Conservation (phyloP, 1,284 basidiomycete genomes). For the Ustilago lituana region DNA sequence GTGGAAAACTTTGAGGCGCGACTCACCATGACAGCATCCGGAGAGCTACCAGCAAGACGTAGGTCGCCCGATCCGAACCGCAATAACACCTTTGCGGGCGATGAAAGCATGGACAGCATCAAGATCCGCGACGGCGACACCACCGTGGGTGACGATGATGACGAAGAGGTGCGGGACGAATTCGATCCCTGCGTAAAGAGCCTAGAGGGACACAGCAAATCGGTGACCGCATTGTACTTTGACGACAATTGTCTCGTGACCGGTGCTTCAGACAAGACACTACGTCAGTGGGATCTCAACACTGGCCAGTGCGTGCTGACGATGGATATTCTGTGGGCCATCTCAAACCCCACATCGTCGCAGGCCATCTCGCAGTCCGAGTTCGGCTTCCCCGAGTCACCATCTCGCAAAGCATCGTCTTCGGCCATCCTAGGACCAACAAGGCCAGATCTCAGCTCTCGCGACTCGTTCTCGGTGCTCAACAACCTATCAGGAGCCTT, state of each 20-base stretch:
- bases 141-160: constrained; percentile 68
- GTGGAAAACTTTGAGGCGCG: constrained; percentile 62
- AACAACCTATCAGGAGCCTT: constrained; percentile 71
- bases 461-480: constrained; percentile 44
- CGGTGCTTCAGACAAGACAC: constrained; percentile 96
- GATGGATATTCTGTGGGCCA: constrained; percentile 99
- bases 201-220: constrained; percentile 90
- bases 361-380: constrained; percentile 67
- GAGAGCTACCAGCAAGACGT: constrained; percentile 38
- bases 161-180: constrained; percentile 66
- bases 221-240: constrained; percentile 91
- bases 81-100: constrained; percentile 17
- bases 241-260: constrained; percentile 94
- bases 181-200: constrained; percentile 75
- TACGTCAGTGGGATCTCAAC: constrained; percentile 96
- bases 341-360: constrained; percentile 83
- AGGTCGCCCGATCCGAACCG: constrained; percentile 26
- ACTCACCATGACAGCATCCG: constrained; percentile 49
- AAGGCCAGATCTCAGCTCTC: constrained; percentile 29
- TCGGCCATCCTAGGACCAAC: constrained; percentile 43
- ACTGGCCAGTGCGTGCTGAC: constrained; percentile 98
- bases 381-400: constrained; percentile 63
- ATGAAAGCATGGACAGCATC: constrained; percentile 36
- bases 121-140: constrained; percentile 43
- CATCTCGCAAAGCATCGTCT: constrained; percentile 68